Evolutionary conservation across 768 basidiomycete species (phyloP), one percentile per base, ranked within the genome.

Genomic region (Inosperma sp.): DNA sequence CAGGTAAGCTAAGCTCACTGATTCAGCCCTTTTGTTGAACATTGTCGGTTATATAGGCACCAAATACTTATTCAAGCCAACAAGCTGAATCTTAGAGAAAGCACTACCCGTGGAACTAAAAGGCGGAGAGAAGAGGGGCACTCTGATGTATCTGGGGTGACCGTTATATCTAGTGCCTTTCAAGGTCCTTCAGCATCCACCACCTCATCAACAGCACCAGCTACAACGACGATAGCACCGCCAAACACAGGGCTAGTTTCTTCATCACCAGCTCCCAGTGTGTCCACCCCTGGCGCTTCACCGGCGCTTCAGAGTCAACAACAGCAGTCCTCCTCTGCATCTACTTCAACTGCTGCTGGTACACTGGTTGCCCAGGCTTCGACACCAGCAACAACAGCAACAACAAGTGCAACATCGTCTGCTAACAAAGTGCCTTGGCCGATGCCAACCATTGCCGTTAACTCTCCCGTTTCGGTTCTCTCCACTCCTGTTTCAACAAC

Each of bases 61-160:
- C 88, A 92, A 63, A 89, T 91, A 49, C 69, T 90, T 27, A 79
- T 89, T 53, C 90, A 88, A 66, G 89, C 88, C 2, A 91, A 85
- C 2, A 70, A 76, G n/a, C 65, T 92, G 14, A 84, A 86, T 8
- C 71, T 92, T 41, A 90, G 90, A 65, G 85, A 86, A 57, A 87
- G 84, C 55, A 81, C 86, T 5, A 68, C 71, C 16, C 64, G 84
- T 35, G 82, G 78, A 5, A 71, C 73, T 25, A 87, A 87, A 59
- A 77, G 86, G 36, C 74, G 63, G 31, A 56, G 69, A 49, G 64
- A 68, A 48, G 60, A 65, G 14, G 68, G 71, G 21, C 62, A 56
- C n/a, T 45, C 56, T 7, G 61, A 63, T 40, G 52, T 58, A 10
- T 49, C 49, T 33, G 53, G 58, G 17, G 35, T 56, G 7, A 46